Evolutionary conservation across 768 basidiomycete species (phyloP), one percentile per base, ranked within the genome.

Genomic region (Amylocystis lapponica): DNA sequence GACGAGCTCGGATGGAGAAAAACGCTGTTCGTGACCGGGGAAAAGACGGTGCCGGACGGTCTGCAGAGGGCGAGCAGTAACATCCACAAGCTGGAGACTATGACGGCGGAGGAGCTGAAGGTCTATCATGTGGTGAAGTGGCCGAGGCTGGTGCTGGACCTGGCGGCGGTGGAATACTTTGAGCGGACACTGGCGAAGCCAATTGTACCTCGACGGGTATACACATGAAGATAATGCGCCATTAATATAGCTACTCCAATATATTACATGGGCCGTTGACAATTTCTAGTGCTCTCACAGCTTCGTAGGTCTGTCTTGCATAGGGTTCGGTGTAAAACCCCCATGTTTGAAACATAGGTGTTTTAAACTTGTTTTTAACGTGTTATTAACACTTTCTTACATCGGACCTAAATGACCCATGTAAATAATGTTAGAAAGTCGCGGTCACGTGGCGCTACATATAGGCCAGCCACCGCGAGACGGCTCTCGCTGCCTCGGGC

Each of bases 111-210:
- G 29, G 76, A 89, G 36, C 66, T 90, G 43, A 79, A 72, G 17
- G 82, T 95, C 13, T 94, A 89, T 64, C 86, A 95, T 56, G 60
- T 89, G 31, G 64, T 97, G 56, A 86, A 80, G 63, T 90, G 90
- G 80, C 79, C 81, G 45, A 79, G 86, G 54, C 64, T 93, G 23
- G 71, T 96, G 27, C 56, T 97, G 59, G 94, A 97, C 57, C 57
- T 85, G 47, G 75, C 79, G 41, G 90, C 91, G 3, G 81, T 93
- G n/a, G 81, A 91, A 27, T 76, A 72, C 53, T 74, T 92, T 34
- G 86, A 89, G 62, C 69, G 70, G 51, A 75, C 69, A 33, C 67
- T 89, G 22, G 69, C 72, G 48, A 81, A 80, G 36, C 40, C 42
- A 20, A 34, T 19, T 21, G 36, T 44, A 4, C 17, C 36, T 13